Conservation (phyloP, 192 early-diverging fungal species). For the Coemansia sp. region DNA sequence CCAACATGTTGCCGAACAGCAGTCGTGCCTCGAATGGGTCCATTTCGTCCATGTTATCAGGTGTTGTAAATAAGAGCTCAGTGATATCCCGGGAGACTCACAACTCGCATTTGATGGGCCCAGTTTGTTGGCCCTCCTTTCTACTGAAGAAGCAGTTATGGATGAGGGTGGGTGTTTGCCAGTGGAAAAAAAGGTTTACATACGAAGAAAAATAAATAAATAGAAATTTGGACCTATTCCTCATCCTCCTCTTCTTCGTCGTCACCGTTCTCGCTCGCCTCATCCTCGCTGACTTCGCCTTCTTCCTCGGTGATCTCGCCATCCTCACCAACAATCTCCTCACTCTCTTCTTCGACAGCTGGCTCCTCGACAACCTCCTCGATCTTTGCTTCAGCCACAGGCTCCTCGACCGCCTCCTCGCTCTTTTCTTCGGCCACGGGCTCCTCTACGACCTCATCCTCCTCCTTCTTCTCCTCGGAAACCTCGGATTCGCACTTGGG, state of each 20-base stretch:
- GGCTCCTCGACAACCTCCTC: background rate
- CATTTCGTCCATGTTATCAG: constrained; percentile 47
- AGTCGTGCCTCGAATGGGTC: constrained; percentile 59
- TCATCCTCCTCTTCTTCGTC: background rate
- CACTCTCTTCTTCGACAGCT: background rate
- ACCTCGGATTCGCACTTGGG: constrained; percentile 55
- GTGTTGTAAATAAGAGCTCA: background rate
- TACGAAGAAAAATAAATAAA: background rate
- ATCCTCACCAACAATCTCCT: constrained; percentile 2
- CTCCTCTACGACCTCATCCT: constrained; percentile 11
- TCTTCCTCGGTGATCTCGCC: constrained; percentile 14
- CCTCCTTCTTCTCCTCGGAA: constrained; percentile 4
- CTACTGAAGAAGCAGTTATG: background rate
- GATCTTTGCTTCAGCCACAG: constrained; percentile 7
- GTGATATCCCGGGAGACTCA: background rate
- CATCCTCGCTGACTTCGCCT: background rate
- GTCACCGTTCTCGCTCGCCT: background rate
- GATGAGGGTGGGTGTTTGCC: background rate
- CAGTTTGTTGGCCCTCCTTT: background rate
- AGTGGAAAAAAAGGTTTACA: background rate
- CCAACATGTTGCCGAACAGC: constrained; percentile 59
- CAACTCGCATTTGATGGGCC: background rate
- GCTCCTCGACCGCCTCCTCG: constrained; percentile 4
- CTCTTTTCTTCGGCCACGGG: background rate
- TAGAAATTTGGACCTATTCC: background rate